Evolutionary conservation across 805 yeast species (phyloP).

Genomic region (Limtongia smithiae): DNA sequence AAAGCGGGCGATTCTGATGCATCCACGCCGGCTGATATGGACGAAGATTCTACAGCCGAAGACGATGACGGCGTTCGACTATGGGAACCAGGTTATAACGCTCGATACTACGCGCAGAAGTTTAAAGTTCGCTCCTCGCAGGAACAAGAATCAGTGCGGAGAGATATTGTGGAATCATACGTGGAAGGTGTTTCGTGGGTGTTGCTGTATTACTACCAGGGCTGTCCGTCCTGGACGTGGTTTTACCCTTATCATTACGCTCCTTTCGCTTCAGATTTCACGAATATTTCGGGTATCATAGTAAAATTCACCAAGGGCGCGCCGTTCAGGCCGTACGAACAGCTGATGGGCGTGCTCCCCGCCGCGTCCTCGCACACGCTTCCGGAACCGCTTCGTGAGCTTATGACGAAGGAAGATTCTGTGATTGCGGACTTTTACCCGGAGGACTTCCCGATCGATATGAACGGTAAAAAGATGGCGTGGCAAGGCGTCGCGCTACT

Average conservation of each 20-base stretch:
- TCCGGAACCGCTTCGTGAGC: constrained; percentile 73
- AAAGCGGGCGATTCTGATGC: constrained; percentile 9
- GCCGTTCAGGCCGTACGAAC: constrained; percentile 90
- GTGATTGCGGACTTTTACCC: constrained; percentile 92
- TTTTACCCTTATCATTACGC: constrained; percentile 96
- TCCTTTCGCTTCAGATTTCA: constrained; percentile 90
- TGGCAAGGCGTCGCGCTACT: constrained; percentile 93
- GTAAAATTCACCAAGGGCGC: constrained; percentile 61
- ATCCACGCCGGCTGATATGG: constrained; percentile 38
- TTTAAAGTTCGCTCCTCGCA: constrained; percentile 60
- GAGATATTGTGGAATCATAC: constrained; percentile 64
- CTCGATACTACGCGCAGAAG: constrained; percentile 74
- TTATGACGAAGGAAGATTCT: constrained; percentile 76
- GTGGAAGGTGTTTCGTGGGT: constrained; percentile 98
- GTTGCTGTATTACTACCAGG: constrained; percentile 87
- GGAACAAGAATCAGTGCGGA: constrained; percentile 46
- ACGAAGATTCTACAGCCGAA: constrained; percentile 37
- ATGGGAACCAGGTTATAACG: constrained; percentile 84
- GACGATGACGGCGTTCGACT: constrained; percentile 54
- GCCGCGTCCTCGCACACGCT: constrained; percentile 86
- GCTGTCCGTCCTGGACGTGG: constrained; percentile 99
- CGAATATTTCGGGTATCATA: constrained; percentile 44
- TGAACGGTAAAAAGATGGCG: constrained; percentile 91
- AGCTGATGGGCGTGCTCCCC: constrained; percentile 90
- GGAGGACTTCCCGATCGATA: constrained; percentile 79